phyloP scores from a whole-genome alignment of 176 grass and related monocot genomes.

The Urochloa ruziziensis region DNA sequence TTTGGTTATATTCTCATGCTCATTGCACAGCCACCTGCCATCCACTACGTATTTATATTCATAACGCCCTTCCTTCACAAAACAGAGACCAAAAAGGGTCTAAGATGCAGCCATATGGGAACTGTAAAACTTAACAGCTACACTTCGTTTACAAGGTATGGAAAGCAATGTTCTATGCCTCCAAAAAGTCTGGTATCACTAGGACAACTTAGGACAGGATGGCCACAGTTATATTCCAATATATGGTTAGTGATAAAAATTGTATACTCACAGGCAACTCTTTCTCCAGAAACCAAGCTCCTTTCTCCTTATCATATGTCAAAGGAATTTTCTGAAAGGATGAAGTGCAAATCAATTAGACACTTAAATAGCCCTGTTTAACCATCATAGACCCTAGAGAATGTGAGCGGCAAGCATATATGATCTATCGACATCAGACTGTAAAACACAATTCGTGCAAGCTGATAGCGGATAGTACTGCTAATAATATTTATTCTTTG shows the following conservation, averaged over 20 bases:
- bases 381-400: neutral
- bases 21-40: constrained; percentile 73
- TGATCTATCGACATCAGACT: neutral
- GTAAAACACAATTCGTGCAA: neutral
- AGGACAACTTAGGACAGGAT: neutral
- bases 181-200: neutral
- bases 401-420: neutral
- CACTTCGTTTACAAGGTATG: neutral
- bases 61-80: constrained; percentile 74
- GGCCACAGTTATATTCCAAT: neutral
- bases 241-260: neutral
- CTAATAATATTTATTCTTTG: neutral
- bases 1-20: constrained; percentile 52
- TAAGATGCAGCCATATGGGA: constrained; percentile 25
- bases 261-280: constrained; percentile 73
- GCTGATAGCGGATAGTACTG: neutral
- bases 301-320: constrained; percentile 53
- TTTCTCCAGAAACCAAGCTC: constrained; percentile 74
- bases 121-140: neutral
- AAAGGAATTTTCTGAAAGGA: constrained; percentile 62
- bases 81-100: constrained; percentile 7
- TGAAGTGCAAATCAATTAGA: neutral
- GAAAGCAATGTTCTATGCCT: neutral
- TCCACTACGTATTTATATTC: constrained; percentile 97
- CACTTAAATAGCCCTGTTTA: neutral